Conservation (phyloP, 495 filamentous ascomycete genomes). For the Pseudevernia furfuracea region DNA sequence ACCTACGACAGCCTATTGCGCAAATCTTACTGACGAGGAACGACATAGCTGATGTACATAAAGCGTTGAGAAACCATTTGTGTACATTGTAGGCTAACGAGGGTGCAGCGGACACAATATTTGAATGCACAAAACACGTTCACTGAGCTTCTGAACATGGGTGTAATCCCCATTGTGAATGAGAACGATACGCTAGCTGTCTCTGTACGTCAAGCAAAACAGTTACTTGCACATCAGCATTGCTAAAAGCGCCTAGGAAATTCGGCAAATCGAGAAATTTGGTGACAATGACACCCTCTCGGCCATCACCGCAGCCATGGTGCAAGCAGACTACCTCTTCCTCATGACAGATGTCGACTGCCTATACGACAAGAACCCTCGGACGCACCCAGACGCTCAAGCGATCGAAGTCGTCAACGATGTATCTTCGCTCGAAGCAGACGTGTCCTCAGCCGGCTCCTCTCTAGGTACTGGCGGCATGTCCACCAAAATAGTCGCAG, state of each 20-base stretch:
- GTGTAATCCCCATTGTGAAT: slow-evolving; percentile 95
- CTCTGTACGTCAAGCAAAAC: slow-evolving; percentile 43
- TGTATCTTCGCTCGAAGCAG: slow-evolving; percentile 74
- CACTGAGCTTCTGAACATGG: slow-evolving; percentile 82
- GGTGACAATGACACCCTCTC: slow-evolving; percentile 97
- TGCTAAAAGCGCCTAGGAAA: slow-evolving; percentile 53
- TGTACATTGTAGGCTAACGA: neutral
- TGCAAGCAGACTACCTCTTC: slow-evolving; percentile 94
- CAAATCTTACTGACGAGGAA: slow-evolving; percentile 94
- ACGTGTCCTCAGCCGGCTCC: slow-evolving; percentile 85
- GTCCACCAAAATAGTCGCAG: slow-evolving; percentile 95
- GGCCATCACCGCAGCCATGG: slow-evolving; percentile 94
- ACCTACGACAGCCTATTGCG: slow-evolving; percentile 81
- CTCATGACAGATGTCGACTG: slow-evolving; percentile 99
- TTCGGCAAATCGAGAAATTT: slow-evolving; percentile 61
- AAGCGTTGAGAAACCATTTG: neutral
- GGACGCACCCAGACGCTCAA: slow-evolving; percentile 72
- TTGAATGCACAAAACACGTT: slow-evolving; percentile 94
- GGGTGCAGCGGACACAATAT: slow-evolving; percentile 75
- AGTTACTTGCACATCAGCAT: neutral
- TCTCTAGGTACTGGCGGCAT: slow-evolving; percentile 93
- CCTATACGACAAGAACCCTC: slow-evolving; percentile 90
- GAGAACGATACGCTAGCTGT: slow-evolving; percentile 97
- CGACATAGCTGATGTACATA: slow-evolving; percentile 87
- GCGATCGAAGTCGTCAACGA: slow-evolving; percentile 91